Evolutionary conservation across 2,329 filamentous ascomycete species (phyloP).

Genomic region (Botryotinia narcissicola): DNA sequence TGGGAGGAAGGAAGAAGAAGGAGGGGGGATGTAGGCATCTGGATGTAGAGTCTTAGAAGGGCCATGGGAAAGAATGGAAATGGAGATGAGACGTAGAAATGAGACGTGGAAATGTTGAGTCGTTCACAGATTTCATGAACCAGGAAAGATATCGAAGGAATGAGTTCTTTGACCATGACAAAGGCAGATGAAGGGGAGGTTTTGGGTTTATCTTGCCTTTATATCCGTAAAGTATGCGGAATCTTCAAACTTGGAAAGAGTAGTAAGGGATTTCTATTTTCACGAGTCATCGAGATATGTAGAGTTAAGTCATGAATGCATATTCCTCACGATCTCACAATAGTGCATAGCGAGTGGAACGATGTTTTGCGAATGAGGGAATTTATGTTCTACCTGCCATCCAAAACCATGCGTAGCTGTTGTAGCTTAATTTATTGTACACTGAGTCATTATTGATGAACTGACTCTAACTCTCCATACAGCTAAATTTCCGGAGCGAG

Average conservation of each 20-base stretch:
- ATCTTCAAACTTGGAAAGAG: no score
- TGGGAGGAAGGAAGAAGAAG: no score
- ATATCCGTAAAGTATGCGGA: neutral
- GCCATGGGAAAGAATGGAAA: no score
- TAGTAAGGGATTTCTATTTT: neutral
- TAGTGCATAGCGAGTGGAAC: neutral
- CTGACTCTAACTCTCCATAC: neutral
- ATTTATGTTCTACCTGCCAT: neutral
- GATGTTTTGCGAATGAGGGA: neutral
- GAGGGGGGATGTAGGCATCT: no score
- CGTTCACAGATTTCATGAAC: no score
- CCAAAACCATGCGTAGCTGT: neutral
- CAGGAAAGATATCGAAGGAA: no score
- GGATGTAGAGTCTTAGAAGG: no score
- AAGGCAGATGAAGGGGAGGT: no score
- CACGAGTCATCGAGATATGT: accelerated
- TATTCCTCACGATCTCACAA: neutral
- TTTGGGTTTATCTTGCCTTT: no score
- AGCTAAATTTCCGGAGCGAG: neutral
- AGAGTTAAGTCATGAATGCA: neutral
- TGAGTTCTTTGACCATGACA: no score
- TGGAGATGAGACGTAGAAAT: no score
- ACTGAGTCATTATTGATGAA: neutral
- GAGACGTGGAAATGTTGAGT: no score
- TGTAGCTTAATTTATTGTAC: neutral